Evolutionary conservation across 2,329 filamentous ascomycete species (phyloP), one percentile per base, ranked within the genome.

Genomic region (Hymenoscyphus infarciens): DNA sequence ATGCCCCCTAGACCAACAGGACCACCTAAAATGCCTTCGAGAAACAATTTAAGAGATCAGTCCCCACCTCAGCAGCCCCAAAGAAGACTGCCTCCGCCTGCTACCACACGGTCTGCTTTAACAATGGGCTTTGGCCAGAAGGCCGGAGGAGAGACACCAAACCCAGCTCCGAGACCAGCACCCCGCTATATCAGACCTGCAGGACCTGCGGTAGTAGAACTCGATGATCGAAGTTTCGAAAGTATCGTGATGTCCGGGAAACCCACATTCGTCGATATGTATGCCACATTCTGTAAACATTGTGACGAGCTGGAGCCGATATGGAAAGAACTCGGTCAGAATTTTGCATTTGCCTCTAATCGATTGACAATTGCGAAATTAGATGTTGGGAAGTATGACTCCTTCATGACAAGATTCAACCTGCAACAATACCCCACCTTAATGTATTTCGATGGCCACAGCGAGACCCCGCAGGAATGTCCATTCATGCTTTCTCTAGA

Each of bases 231-330:
- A 71, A 98, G 97, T 82, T 98, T 98, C 77, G 92, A 98, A 80
- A 79, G 87, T 52, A 82, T 96, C 55, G 91, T 97, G 68, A 84
- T 96, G 66, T 94, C 91, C 56, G 92, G 92, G 76, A 97, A 95
- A 81, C 92, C 93, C 45, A 92, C 94, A 0, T 87, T 99, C 22
- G 92, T 98, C 71, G 92, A 98, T 77, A 98, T 98, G 84, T 98
- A 96, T 74, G 92, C 93, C n/a, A 93, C 93, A 7, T 97, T 92
- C 91, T 99, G 95, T 75, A 60, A 75, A 95, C 93, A 98, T 84
- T 99, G 95, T 89, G 97, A 97, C 82, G 88, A 75, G 73, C 87
- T 99, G 65, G 92, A 92, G 57, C 95, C 95, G 27, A 84, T 81
- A 69, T 98, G 91, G 90, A 93, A 98, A 78, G 84, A 85, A 57